Evolutionary conservation across 2,329 filamentous ascomycete species (phyloP), one percentile per base, ranked within the genome.

Genomic region (Monilinia vaccinii-corymbosi): DNA sequence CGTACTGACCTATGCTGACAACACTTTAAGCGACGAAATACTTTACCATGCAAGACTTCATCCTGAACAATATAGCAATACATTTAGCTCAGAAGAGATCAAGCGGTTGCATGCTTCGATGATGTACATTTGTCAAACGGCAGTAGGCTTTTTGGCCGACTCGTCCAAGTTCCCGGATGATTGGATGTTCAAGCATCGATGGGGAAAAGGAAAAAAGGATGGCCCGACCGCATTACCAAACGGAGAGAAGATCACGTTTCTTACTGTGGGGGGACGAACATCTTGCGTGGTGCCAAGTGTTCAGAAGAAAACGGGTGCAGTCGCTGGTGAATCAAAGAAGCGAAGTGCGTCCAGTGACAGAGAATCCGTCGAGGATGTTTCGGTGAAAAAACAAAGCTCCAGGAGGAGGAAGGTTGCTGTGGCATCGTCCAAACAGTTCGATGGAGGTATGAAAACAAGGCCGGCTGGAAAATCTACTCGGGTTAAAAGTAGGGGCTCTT

Each of bases 1-100:
- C 34, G 5, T 34, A 46, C 16, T 10, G 31, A 8, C 16, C 42
- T 10, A 18, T 50, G 31, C 42, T 61, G 55, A 56, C 49, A 23
- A 25, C 56, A 56, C 53, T 60, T 38, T 56, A 56, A 81, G 81
- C 0, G 94, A 99, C 71, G 94, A 99, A 73, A 86, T 96, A 8
- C 77, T 99, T 56, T 99, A 92, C 70, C 87, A 97, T 67, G 88
- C 94, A 6, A 85, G 82, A 53, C 81, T 97, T 18, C 93, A 99
- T 66, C 94, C 94, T 0, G 93, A 97, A 72, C 91, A 96, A 71
- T 95, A 95, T 75, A 91, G 87, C 74, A 86, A 97, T 69, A 88
- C 89, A 0, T 88, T 97, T 66, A 79, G 73, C 63, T 83, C 89
- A 36, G 79, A 76, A 0, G 87, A 97, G 72, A 83, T 95, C 63